phyloP scores from a whole-genome alignment of 371 early-diverging fungal species.

The Syncephalastrum sp. region DNA sequence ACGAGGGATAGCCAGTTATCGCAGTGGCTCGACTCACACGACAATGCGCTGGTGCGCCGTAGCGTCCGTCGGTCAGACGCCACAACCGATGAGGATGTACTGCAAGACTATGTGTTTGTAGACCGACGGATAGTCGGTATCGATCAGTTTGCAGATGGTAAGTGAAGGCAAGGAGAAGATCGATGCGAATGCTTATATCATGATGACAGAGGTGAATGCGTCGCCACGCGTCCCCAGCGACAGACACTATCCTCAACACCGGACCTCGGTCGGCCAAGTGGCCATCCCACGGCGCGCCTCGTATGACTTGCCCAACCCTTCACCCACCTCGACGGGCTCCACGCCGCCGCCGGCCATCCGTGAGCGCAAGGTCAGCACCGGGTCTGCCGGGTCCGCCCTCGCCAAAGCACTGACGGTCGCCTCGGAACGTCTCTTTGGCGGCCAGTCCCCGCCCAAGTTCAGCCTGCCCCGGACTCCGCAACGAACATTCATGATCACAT shows the following conservation, averaged over 20 bases:
- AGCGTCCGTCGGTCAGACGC: background rate
- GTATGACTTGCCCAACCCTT: slow-evolving; percentile 21
- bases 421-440: slow-evolving; percentile 59
- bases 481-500: slow-evolving; percentile 20
- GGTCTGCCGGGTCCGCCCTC: slow-evolving; percentile 51
- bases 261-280: slow-evolving; percentile 8
- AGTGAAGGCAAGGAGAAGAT: background rate
- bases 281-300: slow-evolving; percentile 16
- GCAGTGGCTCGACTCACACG: slow-evolving; percentile 1
- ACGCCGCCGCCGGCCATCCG: slow-evolving; percentile 36
- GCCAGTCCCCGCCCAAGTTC: slow-evolving; percentile 49
- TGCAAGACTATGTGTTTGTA: slow-evolving; percentile 84
- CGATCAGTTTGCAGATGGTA: slow-evolving; percentile 86
- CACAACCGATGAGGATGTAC: slow-evolving; percentile 54
- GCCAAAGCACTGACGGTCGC: slow-evolving; percentile 64
- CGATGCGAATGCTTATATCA: background rate
- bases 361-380: slow-evolving; percentile 43
- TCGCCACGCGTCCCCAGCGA: slow-evolving; percentile 13
- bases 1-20: background rate
- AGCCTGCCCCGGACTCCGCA: slow-evolving; percentile 13
- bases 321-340: slow-evolving; percentile 27
- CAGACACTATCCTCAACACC: slow-evolving; percentile 1
- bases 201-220: slow-evolving; percentile 19
- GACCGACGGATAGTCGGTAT: slow-evolving; percentile 83
- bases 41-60: background rate